These are phyloP conservation scores for Dothideomycetes sp. DNA, from an alignment of 2,329 filamentous ascomycete species.

Conservation along the genomic window DNA sequence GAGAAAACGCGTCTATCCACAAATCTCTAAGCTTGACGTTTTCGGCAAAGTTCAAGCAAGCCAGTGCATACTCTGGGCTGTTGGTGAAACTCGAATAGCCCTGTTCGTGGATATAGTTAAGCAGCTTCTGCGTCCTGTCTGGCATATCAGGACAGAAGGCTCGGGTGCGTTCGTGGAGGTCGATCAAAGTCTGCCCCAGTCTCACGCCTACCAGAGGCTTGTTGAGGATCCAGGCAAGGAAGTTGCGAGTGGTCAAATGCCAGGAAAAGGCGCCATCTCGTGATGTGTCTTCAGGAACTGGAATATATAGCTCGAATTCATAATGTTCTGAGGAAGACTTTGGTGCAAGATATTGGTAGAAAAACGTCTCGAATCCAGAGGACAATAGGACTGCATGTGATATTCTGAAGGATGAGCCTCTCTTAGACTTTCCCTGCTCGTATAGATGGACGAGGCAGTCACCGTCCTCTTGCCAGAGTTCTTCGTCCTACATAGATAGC, in stretches of 20 bases:
- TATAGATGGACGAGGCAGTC: constrained; percentile 65
- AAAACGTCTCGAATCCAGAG: constrained; percentile 51
- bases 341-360: constrained; percentile 38
- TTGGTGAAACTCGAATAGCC: constrained; percentile 61
- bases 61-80: constrained; percentile 59
- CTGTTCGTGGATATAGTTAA: constrained; percentile 55
- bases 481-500: constrained; percentile 49
- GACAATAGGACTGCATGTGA: constrained; percentile 50
- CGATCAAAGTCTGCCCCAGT: constrained; percentile 55
- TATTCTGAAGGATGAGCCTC: constrained; percentile 60
- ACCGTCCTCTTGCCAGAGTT: constrained; percentile 59
- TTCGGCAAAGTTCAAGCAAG: constrained; percentile 59
- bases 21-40: constrained; percentile 52
- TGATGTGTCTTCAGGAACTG: constrained; percentile 47
- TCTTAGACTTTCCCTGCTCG: constrained; percentile 52
- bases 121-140: constrained; percentile 14
- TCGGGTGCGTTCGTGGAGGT: constrained; percentile 56
- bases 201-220: constrained; percentile 58
- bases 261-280: constrained; percentile 50
- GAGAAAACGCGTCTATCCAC: constrained; percentile 65
- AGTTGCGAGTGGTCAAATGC: constrained; percentile 62
- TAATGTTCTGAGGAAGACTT: constrained; percentile 4
- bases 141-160: constrained; percentile 19
- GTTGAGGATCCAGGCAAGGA: constrained; percentile 61
- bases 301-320: constrained; percentile 56